Base-by-base conservation (phyloP, 495 filamentous ascomycete genomes). In the Hypoxylon crocopeplum region DNA sequence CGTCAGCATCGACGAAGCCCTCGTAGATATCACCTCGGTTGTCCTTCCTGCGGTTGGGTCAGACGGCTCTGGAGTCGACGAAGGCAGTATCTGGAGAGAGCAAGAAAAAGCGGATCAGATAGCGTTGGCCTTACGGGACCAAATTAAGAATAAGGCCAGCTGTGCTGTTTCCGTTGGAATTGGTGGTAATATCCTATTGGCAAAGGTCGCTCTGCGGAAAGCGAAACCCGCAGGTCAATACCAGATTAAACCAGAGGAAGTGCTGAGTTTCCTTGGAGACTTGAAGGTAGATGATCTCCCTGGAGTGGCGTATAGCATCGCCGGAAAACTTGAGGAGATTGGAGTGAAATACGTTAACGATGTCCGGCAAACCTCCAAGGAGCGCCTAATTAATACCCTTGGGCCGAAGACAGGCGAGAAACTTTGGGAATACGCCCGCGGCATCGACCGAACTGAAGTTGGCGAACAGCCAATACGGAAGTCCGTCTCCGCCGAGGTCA, bases 131-230 rank as follows among this genome's bases (percentile, higher is more conserved):
- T 73, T 98, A 5, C 82, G 95, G 16, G 79, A 83, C 8, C 74
- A 81, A 17, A 83, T 97, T 37, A 88, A 90, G 62, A 65, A 76
- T 13, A 88, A 79, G 52, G 95, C 94, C 0, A 87, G 82, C 5
- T 97, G 95, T 69, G 84, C 87, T 41, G 93, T 97, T 3, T 97
- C 93, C 0, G 86, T 98, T n/a, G 94, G 94, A 0, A 96, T 98
- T 55, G 94, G 95, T 2, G 85, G 82, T 6, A 98, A 96, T 64
- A 91, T 98, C 32, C 71, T 98, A 7, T 82, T 92, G 5, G 95
- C 94, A 27, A 97, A 96, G 66, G 82, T 98, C 11, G 92, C 94
- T 5, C 75, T 97, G 55, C 82, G 92, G 32, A 95, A 90, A 72
- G 94, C 94, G 0, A 98, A 98, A 68, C 94, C 94, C 1, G 93